Conservation (phyloP, 1,284 basidiomycete species). For the Malassezia restricta region DNA sequence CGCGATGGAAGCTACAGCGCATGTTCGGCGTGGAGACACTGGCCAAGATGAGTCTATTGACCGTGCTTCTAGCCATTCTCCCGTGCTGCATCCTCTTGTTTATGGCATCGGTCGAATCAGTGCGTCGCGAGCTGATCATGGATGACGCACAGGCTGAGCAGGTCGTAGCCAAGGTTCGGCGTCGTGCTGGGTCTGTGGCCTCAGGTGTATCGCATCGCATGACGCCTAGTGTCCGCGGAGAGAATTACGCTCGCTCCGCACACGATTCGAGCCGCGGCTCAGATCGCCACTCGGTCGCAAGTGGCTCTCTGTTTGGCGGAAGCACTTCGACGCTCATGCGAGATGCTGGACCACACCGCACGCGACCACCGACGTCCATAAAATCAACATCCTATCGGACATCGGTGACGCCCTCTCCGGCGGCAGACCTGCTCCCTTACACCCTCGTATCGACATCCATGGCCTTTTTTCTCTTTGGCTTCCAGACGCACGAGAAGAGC, state of each 20-base stretch:
- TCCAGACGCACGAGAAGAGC: slow-evolving; percentile 89
- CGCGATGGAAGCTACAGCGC: slow-evolving; percentile 27
- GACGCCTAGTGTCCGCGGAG: slow-evolving; percentile 6
- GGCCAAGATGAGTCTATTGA: slow-evolving; percentile 44
- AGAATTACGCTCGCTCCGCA: not conserved
- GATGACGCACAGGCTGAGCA: slow-evolving; percentile 12
- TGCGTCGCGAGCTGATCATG: slow-evolving; percentile 32
- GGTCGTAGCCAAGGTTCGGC: slow-evolving; percentile 9
- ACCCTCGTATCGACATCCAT: slow-evolving; percentile 47
- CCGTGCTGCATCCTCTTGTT: slow-evolving; percentile 34
- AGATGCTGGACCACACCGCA: not conserved
- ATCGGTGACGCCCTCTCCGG: slow-evolving; percentile 57
- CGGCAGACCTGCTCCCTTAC: slow-evolving; percentile 37
- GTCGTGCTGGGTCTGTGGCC: slow-evolving; percentile 8
- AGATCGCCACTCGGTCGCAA: slow-evolving; percentile 18
- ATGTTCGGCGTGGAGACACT: slow-evolving; percentile 23
- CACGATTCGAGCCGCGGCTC: slow-evolving; percentile 21
- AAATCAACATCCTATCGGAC: not conserved
- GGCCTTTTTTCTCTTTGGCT: slow-evolving; percentile 88
- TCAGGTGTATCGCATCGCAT: slow-evolving; percentile 7
- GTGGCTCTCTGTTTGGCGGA: slow-evolving; percentile 27
- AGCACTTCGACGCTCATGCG: slow-evolving; percentile 18
- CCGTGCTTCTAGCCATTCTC: slow-evolving; percentile 45
- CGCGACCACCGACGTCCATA: not conserved
- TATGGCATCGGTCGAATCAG: slow-evolving; percentile 29